Evolutionary conservation across 768 basidiomycete species (phyloP).

Genomic region (Galerina sulciceps): DNA sequence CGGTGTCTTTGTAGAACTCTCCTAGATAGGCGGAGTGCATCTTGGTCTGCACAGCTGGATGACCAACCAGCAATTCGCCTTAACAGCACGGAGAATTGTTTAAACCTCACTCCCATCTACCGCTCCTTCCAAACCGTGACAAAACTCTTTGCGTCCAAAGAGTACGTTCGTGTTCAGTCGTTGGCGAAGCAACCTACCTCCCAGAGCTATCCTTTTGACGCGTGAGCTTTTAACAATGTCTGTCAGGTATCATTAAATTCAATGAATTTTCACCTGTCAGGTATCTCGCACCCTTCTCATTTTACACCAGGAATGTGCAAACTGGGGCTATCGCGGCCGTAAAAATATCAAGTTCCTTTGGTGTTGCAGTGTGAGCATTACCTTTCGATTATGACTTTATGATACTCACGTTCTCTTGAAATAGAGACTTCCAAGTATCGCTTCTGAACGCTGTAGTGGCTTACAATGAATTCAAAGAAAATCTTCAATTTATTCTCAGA

Average conservation of each 20-base stretch:
- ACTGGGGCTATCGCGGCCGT: not conserved
- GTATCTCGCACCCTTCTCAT: not conserved
- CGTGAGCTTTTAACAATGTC: not conserved
- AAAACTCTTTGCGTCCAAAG: not conserved
- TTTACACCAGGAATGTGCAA: not conserved
- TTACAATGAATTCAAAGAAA: not conserved
- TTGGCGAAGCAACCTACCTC: not conserved
- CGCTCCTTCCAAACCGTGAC: slow-evolving; percentile 3
- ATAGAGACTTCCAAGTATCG: slow-evolving; percentile 3
- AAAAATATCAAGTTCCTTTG: not conserved
- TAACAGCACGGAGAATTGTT: not conserved
- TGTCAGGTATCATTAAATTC: not conserved
- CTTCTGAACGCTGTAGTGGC: not conserved
- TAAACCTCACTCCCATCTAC: not conserved
- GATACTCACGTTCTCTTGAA: not conserved
- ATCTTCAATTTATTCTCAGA: slow-evolving; percentile 9
- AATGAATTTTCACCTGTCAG: not conserved
- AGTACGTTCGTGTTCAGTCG: not conserved
- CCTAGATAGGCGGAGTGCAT: not conserved
- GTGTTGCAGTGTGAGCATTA: slow-evolving; percentile 3
- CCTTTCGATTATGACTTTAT: not conserved
- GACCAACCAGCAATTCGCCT: not conserved
- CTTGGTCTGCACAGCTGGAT: not conserved
- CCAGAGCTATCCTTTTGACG: slow-evolving; percentile 7
- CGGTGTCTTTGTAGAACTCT: not conserved